phyloP scores from a whole-genome alignment of 1,284 basidiomycete species.

The Cryptococcus hybrid region DNA sequence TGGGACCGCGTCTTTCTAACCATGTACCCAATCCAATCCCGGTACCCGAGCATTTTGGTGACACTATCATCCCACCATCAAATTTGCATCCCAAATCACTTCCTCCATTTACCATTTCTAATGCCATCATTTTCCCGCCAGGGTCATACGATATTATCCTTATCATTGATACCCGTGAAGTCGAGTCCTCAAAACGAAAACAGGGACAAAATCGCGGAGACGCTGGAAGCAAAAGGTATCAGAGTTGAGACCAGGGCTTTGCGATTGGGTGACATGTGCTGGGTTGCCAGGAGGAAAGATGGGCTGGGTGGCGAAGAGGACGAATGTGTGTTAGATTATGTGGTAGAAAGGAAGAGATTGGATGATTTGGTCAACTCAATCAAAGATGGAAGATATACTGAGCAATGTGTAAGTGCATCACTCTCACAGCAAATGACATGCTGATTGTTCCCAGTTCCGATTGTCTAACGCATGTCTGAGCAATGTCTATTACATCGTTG shows the following conservation, averaged over 20 bases:
- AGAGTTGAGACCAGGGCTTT: constrained; percentile 54
- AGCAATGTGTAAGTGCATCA: constrained; percentile 55
- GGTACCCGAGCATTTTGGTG: constrained; percentile 9
- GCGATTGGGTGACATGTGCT: constrained; percentile 58
- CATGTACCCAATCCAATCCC: constrained; percentile 29
- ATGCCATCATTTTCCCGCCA: constrained; percentile 50
- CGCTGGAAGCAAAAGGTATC: constrained; percentile 46
- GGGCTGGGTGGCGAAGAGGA: constrained; percentile 41
- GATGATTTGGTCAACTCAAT: constrained; percentile 57
- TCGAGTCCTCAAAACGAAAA: constrained; percentile 45
- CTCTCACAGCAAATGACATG: constrained; percentile 4
- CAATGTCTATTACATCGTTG: constrained; percentile 58
- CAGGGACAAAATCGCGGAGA: constrained; percentile 46
- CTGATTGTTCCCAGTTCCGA: constrained; percentile 47
- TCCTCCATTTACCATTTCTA: constrained; percentile 31
- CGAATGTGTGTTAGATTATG: constrained; percentile 58
- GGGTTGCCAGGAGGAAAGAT: constrained; percentile 54
- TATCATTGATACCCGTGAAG: constrained; percentile 57
- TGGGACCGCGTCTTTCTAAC: constrained; percentile 29
- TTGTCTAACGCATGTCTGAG: constrained; percentile 53
- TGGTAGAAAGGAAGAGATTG: constrained; percentile 58
- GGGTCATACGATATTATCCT: constrained; percentile 56
- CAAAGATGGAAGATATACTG: constrained; percentile 56
- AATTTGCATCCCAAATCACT: constrained; percentile 2
- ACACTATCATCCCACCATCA: constrained; percentile 3